Percentiles rank a stretch among this genome's conserved stretches.
These are phyloP conservation scores for Monocercomonoides exilis DNA, from an alignment of 78 protist genomes.

Conservation along the genomic window DNA sequence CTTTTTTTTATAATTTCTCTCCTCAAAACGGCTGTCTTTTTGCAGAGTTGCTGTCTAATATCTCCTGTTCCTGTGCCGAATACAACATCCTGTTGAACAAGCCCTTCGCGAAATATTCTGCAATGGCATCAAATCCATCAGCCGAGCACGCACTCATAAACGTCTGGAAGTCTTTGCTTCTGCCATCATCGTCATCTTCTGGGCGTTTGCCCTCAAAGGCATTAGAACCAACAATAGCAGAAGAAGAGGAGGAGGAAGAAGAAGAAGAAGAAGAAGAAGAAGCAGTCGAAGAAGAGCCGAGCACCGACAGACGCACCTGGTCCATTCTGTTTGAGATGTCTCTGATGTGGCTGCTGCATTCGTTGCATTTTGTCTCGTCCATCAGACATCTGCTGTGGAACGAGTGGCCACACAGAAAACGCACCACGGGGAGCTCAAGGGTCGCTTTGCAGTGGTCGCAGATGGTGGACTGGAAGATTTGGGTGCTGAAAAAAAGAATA, in stretches of 20 bases:
- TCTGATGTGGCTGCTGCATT: background rate
- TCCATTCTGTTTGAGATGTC: background rate
- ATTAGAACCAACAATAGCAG: too few species aligned
- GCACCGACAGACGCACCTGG: background rate
- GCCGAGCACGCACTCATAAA: too few species aligned
- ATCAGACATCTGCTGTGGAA: slow-evolving; percentile 68
- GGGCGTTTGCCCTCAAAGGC: too few species aligned
- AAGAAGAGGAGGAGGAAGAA: too few species aligned
- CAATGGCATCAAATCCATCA: slow-evolving; percentile 75
- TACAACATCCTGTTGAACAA: slow-evolving; percentile 38
- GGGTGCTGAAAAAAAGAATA: slow-evolving; percentile 28
- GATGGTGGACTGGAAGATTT: slow-evolving; percentile 54
- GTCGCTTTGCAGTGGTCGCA: slow-evolving; percentile 59
- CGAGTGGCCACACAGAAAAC: slow-evolving; percentile 75
- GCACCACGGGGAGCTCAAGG: slow-evolving; percentile 79
- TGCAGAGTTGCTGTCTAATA: background rate
- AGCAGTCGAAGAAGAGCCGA: too few species aligned
- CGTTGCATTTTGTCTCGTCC: slow-evolving; percentile 23
- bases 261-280: too few species aligned
- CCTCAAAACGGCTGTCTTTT: too few species aligned
- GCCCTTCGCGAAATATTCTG: slow-evolving; percentile 76
- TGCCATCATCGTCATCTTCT: too few species aligned
- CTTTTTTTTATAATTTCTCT: background rate
- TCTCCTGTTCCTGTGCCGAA: too few species aligned
- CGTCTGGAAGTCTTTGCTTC: too few species aligned